These are phyloP conservation scores for Globisporangium perplexum DNA, from an alignment of 352 stramenopile species.

Conservation along the genomic window DNA sequence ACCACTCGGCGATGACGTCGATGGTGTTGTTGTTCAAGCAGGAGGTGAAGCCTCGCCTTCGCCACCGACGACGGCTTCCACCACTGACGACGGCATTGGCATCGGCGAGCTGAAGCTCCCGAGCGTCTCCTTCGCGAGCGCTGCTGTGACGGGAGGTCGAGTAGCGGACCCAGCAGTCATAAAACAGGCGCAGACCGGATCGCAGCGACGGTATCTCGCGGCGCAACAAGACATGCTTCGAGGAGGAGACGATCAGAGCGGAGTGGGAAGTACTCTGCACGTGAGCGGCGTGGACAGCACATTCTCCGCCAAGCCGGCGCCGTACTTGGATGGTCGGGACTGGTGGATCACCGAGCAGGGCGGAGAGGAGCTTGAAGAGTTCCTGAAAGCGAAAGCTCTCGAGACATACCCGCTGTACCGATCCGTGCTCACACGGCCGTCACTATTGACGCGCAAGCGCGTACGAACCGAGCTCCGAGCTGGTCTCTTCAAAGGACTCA, in stretches of 20 bases:
- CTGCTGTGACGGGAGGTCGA: background rate
- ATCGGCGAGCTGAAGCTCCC: conserved; percentile 42
- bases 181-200: conserved; percentile 33
- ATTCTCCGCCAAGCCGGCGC: conserved; percentile 11
- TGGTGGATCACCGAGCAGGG: conserved; percentile 70
- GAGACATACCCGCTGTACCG: conserved; percentile 73
- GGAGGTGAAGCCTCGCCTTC: too few species aligned
- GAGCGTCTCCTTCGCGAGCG: conserved; percentile 14
- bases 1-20: conserved; percentile 9
- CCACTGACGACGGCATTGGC: conserved; percentile 51
- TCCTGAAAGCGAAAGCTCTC: conserved; percentile 56
- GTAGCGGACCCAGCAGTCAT: conserved; percentile 42
- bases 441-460: conserved; percentile 42
- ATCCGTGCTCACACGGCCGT: conserved; percentile 50
- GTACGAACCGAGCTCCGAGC: conserved; percentile 52
- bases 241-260: background rate
- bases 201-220: conserved; percentile 49
- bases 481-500: conserved; percentile 79
- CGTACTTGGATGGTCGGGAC: conserved; percentile 56
- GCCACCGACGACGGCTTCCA: too few species aligned
- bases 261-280: background rate
- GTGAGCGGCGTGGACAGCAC: conserved; percentile 8
- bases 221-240: conserved; percentile 36
- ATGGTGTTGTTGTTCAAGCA: conserved; percentile 3
- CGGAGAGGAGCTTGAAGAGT: conserved; percentile 78